Conservation (phyloP, 2,329 filamentous ascomycete genomes). For the Fusarium secorum region DNA sequence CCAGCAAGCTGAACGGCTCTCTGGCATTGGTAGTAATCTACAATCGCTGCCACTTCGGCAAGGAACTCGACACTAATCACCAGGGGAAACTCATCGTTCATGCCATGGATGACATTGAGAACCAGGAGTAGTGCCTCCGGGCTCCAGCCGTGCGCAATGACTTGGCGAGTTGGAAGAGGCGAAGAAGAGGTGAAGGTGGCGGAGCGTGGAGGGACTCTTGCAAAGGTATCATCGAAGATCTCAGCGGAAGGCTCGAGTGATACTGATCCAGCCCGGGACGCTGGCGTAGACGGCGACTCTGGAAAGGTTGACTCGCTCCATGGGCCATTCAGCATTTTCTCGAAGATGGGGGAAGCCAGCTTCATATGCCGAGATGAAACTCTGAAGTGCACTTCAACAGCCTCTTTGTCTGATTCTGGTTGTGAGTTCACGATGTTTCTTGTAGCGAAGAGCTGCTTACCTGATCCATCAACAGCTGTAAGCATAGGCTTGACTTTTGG, state of each 20-base stretch:
- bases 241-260: background rate
- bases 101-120: conserved; percentile 6
- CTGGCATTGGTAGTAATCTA: conserved; percentile 8
- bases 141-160: background rate
- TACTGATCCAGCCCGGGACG: background rate
- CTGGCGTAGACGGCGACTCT: too few relatives aligned
- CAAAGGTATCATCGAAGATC: background rate
- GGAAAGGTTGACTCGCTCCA: background rate
- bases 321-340: background rate
- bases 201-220: background rate
- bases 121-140: background rate
- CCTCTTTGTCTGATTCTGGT: background rate
- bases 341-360: background rate
- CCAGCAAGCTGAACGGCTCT: background rate
- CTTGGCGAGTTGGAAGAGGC: background rate
- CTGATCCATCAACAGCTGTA: background rate
- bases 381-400: background rate
- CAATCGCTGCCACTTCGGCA: background rate
- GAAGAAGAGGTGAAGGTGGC: background rate
- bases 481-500: background rate
- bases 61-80: background rate
- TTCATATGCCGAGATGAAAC: background rate
- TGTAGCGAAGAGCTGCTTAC: background rate
- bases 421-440: background rate
- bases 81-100: background rate